Percentiles rank a stretch among this genome's conserved stretches.
These are phyloP conservation scores for Phlyctochytrium planicorne DNA, from an alignment of 192 early-diverging fungal species.

Conservation along the genomic window DNA sequence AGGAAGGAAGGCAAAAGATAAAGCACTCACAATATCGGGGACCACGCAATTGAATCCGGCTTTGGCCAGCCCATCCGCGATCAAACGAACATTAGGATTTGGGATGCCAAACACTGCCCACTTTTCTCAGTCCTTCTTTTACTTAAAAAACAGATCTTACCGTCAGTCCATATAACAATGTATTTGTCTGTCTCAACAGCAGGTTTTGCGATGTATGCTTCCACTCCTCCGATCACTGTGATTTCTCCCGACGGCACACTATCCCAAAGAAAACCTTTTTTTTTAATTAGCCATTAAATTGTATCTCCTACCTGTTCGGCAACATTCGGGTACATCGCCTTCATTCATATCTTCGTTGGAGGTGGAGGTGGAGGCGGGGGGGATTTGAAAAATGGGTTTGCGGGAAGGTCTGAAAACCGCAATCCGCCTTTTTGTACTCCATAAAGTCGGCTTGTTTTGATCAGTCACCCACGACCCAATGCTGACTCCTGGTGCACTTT, in stretches of 20 bases:
- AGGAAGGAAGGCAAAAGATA: too few species aligned
- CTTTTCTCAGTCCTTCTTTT: too few species aligned
- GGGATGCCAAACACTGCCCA: background rate
- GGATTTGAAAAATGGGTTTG: too few species aligned
- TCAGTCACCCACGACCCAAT: too few species aligned
- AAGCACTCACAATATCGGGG: background rate
- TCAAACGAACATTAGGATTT: background rate
- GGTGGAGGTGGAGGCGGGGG: background rate
- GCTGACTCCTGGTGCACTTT: too few species aligned
- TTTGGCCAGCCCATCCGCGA: background rate
- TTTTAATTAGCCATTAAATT: background rate
- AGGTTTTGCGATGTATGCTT: background rate
- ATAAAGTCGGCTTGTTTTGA: too few species aligned
- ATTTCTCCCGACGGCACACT: background rate
- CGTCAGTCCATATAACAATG: background rate
- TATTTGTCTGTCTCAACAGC: background rate
- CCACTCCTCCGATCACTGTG: background rate
- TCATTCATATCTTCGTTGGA: background rate
- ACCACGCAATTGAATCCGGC: background rate
- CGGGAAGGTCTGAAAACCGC: too few species aligned
- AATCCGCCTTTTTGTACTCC: too few species aligned
- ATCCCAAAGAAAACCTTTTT: background rate
- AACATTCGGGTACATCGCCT: background rate
- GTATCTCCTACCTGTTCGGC: background rate
- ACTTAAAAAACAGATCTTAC: too few species aligned